Evolutionary conservation across 805 yeast genomes (phyloP).

Genomic region (Candida ponderosae): DNA sequence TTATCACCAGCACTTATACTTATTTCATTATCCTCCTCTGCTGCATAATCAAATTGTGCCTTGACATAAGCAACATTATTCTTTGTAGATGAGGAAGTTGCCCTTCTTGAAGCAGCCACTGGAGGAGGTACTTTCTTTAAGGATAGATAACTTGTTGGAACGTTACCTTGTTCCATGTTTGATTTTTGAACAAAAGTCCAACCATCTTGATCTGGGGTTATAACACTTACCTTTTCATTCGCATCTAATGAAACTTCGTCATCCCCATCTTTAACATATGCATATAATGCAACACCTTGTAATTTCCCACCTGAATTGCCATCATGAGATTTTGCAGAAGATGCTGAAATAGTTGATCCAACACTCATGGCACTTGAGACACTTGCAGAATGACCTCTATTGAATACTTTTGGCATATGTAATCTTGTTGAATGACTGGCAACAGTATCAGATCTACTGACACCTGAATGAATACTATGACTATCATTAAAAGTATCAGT

Average conservation of each 20-base stretch:
- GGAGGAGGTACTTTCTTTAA: constrained; percentile 35
- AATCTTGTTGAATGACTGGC: no score
- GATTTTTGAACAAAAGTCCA: constrained; percentile 67
- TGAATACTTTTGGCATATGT: neutral
- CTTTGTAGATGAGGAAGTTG: constrained; percentile 16
- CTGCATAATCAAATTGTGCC: constrained; percentile 69
- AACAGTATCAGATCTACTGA: no score
- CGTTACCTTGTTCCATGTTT: constrained; percentile 59
- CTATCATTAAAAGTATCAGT: constrained; percentile 12
- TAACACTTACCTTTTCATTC: constrained; percentile 54
- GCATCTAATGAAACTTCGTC: constrained; percentile 63
- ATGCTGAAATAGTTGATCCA: constrained; percentile 14
- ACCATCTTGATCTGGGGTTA: constrained; percentile 81
- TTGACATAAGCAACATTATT: constrained; percentile 66
- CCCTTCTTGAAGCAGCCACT: constrained; percentile 14
- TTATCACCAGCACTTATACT: constrained; percentile 65
- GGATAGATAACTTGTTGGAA: constrained; percentile 64
- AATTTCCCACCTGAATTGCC: constrained; percentile 22
- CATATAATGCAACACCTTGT: constrained; percentile 47
- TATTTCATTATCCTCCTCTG: constrained; percentile 77
- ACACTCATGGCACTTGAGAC: neutral
- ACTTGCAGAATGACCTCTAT: neutral
- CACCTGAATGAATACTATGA: constrained; percentile 12
- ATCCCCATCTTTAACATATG: constrained; percentile 57
- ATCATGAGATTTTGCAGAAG: constrained; percentile 22